phyloP scores from a whole-genome alignment of 352 stramenopile species.

The Pythium dissotocum region DNA sequence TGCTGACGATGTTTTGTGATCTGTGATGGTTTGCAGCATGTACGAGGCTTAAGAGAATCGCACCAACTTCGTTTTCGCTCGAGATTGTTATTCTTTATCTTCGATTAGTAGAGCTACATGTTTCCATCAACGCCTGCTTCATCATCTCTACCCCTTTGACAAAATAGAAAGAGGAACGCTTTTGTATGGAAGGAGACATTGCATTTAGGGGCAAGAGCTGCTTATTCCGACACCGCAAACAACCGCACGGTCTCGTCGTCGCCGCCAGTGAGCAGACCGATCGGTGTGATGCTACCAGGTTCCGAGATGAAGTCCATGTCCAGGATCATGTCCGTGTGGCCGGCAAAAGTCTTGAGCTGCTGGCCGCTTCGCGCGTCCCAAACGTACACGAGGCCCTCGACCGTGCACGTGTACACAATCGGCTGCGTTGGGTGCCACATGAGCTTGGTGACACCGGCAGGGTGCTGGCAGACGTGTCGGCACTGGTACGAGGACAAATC shows the following conservation, averaged over 20 bases:
- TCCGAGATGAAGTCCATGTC: constrained; percentile 83
- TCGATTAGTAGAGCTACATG: constrained; percentile 33
- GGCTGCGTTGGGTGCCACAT: constrained; percentile 88
- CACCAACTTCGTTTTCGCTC: constrained; percentile 23
- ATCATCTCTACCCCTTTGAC: background rate
- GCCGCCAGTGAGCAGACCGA: constrained; percentile 72
- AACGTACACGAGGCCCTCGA: constrained; percentile 89
- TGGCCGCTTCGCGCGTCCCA: constrained; percentile 91
- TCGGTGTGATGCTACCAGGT: constrained; percentile 38
- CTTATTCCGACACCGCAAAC: constrained; percentile 63
- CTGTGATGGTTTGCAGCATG: constrained; percentile 46
- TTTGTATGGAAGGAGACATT: background rate
- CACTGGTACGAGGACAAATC: constrained; percentile 91
- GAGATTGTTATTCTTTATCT: constrained; percentile 31
- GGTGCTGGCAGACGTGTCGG: constrained; percentile 86
- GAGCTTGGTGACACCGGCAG: constrained; percentile 89
- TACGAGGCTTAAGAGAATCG: constrained; percentile 71
- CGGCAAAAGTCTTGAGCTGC: constrained; percentile 71
- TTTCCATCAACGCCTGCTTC: constrained; percentile 8
- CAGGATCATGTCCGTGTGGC: constrained; percentile 92
- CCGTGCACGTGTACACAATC: constrained; percentile 87
- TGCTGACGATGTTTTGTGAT: constrained; percentile 14
- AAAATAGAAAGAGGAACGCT: background rate
- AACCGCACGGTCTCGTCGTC: constrained; percentile 84
- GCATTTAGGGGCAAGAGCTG: background rate